phyloP scores from a whole-genome alignment of 257 asterid genomes.

The Catharanthus roseus region DNA sequence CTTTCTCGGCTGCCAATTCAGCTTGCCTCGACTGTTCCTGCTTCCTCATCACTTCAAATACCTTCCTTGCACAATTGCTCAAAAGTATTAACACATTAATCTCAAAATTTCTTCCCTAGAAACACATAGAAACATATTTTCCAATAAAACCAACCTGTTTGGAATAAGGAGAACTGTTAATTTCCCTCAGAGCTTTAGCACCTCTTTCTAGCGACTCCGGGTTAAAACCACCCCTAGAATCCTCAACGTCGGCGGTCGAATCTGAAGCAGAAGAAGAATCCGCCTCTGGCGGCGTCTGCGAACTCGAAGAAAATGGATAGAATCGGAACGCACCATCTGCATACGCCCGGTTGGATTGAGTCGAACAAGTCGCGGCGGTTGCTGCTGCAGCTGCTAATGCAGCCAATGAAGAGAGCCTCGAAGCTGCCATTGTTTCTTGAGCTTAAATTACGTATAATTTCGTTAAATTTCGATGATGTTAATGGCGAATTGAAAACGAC shows the following conservation, averaged over 20 bases:
- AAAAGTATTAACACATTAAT: slow-evolving; percentile 1
- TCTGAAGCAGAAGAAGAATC: slow-evolving; percentile 34
- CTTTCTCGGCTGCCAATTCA: slow-evolving; percentile 77
- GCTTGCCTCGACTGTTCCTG: slow-evolving; percentile 74
- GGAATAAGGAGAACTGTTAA: slow-evolving; percentile 56
- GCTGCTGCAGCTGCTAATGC: slow-evolving; percentile 40
- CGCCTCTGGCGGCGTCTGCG: slow-evolving; percentile 29
- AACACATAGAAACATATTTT: background rate
- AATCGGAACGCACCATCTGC: slow-evolving; percentile 54
- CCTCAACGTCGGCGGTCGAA: slow-evolving; percentile 46
- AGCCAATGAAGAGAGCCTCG: slow-evolving; percentile 44
- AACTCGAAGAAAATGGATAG: slow-evolving; percentile 42
- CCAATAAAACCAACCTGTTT: slow-evolving; percentile 36
- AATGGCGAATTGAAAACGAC: background rate
- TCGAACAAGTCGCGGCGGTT: slow-evolving; percentile 36
- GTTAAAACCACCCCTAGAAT: slow-evolving; percentile 63
- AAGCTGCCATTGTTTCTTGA: slow-evolving; percentile 31
- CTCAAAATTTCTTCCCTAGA: background rate
- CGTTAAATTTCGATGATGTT: background rate
- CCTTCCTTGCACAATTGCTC: slow-evolving; percentile 33
- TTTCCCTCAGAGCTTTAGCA: slow-evolving; percentile 80
- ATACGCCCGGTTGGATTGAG: slow-evolving; percentile 28
- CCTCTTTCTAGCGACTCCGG: slow-evolving; percentile 74
- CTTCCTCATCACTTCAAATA: slow-evolving; percentile 79
- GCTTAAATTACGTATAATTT: background rate